Base-by-base conservation (phyloP, 345 rosid genomes). In the Moricandia arvensis region DNA sequence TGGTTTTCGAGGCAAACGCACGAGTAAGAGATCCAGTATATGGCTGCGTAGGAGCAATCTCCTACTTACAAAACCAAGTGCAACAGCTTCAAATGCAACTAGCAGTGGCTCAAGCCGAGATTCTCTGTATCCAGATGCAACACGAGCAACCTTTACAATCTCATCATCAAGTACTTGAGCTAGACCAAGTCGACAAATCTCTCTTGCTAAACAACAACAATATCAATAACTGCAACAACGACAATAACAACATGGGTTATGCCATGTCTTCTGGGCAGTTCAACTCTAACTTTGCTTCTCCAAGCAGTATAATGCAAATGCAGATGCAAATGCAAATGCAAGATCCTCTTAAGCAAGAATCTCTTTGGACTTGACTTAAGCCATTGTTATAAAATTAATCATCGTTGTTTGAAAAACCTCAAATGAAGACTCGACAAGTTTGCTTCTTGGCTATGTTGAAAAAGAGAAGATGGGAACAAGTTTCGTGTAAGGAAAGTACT, bases 21-120 rank as follows among this genome's bases (percentile, higher is more conserved):
- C 76, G 97, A 75, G 86, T 88, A 53, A 81, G 93, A 77, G 97
- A 91, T 80, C 97, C 97, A 0, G 95, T 91, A 0, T 89, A 91
- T 30, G 97, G 97, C 8, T 89, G 95, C 43, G 95, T 86, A 9
- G 97, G 97, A 41, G 95, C 91, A 49, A 91, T 91, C 69, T 87
- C 96, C 3, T 87, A 79, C 77, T 82, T 91, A 26, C 93, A 91
- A 72, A 87, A 87, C 60, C 96, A 91, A 82, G 97, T 91, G 1
- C 87, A 93, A 1, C 86, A 91, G 79, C 69, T 91, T 72, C 89
- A 90, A 75, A 90, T 90, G 88, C 89, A 91, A 75, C 88, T 91
- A 16, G 93, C 97, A 0, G 86, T 86, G 58, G 96, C 96, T 78
- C 96, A 91, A 75, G 78, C 96, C 0, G 96, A 91, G 82, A 85